Evolutionary conservation across 345 rosid species (phyloP), one percentile per base, ranked within the genome.

Genomic region (Hypericum androsaemum): DNA sequence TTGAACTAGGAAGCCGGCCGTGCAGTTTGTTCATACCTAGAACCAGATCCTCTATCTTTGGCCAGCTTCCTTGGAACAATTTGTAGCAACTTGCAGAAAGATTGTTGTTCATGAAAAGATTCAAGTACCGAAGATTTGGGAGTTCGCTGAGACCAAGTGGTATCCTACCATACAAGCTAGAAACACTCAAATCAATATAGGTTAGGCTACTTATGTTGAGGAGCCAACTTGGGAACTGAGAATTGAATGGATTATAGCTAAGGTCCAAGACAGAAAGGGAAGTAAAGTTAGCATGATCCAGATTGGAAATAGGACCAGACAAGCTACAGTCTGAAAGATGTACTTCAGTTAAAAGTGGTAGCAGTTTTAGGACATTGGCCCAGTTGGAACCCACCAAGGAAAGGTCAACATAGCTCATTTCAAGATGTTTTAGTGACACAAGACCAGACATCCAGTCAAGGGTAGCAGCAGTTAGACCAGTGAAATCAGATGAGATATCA

Each of bases 21-120:
- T 74, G 80, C 14, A 74, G 3, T 22, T 49, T 64, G 43, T 64
- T 74, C 0, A 38, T 13, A 38, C 61, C 52, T 13, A 78, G 67
- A 36, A 49, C 14, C 10, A 75, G 45, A 58, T 67, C 65, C 47
- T 71, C 53, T 2, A 72, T 66, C 36, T 41, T 78, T 47, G 48
- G 50, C 83, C 83, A 78, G 17, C 69, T 59, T 52, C 72, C 67
- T 0, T 41, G 50, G 11, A 74, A 62, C 48, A 72, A 47, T 12
- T 64, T 77, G 51, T 42, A 59, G 63, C 77, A 69, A 60, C 65
- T 69, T 6, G 63, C 71, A 2, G 73, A 69, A 44, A 78, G 80
- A 57, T 71, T 66, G 3, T 12, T 11, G 53, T 69, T 74, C 43
- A 37, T 50, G 6, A 64, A 57, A 50, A 75, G 65, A 62, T 16